Percentiles rank a stretch among this genome's conserved stretches.
Conservation (phyloP, 1,139 yeast genomes). For the Lodderomyces elongisporus region DNA sequence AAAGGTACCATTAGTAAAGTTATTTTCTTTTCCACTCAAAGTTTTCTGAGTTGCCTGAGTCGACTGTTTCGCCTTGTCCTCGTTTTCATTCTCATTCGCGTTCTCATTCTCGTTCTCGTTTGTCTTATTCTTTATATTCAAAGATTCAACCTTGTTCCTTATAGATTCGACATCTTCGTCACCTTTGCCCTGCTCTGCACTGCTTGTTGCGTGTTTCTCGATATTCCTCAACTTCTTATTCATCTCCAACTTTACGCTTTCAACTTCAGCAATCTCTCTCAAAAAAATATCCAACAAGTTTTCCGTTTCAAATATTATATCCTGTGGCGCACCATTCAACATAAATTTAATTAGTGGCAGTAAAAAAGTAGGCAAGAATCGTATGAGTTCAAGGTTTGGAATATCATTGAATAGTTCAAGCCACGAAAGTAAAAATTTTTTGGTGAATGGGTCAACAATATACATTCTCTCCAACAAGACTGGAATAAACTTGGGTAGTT, state of each 20-base stretch:
- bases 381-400: constrained; percentile 83
- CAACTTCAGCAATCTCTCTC: constrained; percentile 72
- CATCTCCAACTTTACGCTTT: constrained; percentile 57
- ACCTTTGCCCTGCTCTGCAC: constrained; percentile 1
- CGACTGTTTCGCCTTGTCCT: constrained; percentile 9
- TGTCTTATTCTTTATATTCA: constrained; percentile 7
- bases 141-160: background rate
- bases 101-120: constrained; percentile 4
- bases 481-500: constrained; percentile 85
- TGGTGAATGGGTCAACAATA: constrained; percentile 87
- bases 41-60: too few relatives aligned
- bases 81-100: constrained; percentile 5
- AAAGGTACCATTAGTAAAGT: too few relatives aligned
- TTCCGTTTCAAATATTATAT: constrained; percentile 82
- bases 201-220: constrained; percentile 5
- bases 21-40: too few relatives aligned
- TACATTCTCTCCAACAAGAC: constrained; percentile 84
- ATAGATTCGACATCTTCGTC: constrained; percentile 2
- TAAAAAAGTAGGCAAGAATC: constrained; percentile 83
- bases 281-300: constrained; percentile 69
- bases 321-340: constrained; percentile 74
- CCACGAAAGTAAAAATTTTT: constrained; percentile 92
- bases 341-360: constrained; percentile 80
- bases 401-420: constrained; percentile 83
- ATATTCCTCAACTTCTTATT: constrained; percentile 20